These are phyloP conservation scores for Clohesyomyces aquaticus DNA, from an alignment of 495 filamentous ascomycete species.

Conservation along the genomic window DNA sequence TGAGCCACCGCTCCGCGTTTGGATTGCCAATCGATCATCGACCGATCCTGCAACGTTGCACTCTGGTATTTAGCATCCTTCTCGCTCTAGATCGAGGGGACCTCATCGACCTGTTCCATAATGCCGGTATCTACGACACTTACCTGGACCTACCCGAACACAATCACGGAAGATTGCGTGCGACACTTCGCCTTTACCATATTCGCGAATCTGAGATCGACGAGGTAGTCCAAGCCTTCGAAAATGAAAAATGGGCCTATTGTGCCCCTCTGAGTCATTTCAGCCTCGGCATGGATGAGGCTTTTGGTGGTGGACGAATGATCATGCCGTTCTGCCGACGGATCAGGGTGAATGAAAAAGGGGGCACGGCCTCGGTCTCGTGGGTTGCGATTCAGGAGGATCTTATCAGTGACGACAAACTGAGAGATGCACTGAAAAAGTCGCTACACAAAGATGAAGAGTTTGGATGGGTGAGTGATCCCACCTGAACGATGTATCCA, in stretches of 20 bases:
- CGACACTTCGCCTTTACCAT: neutral
- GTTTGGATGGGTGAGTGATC: conserved; percentile 5
- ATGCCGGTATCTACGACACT: neutral
- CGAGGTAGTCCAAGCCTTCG: conserved; percentile 3
- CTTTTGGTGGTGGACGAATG: neutral
- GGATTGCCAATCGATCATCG: neutral
- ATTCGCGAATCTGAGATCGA: neutral
- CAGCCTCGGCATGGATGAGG: conserved; percentile 5
- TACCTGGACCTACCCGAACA: neutral
- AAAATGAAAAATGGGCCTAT: conserved; percentile 10
- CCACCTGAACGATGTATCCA: neutral
- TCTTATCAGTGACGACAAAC: conserved; percentile 29
- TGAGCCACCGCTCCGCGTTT: neutral
- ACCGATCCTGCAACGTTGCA: neutral
- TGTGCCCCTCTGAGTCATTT: neutral
- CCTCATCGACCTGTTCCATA: neutral
- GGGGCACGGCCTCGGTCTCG: conserved; percentile 47
- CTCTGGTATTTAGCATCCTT: neutral
- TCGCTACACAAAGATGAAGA: conserved; percentile 32
- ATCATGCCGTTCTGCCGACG: conserved; percentile 17
- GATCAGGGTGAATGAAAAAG: conserved; percentile 23
- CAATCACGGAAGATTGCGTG: neutral
- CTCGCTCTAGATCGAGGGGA: neutral
- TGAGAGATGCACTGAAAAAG: conserved; percentile 14
- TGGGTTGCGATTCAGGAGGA: conserved; percentile 43